These are phyloP conservation scores for Triticum dicoccoides DNA, from an alignment of 176 grass and related monocot species.

Conservation along the genomic window DNA sequence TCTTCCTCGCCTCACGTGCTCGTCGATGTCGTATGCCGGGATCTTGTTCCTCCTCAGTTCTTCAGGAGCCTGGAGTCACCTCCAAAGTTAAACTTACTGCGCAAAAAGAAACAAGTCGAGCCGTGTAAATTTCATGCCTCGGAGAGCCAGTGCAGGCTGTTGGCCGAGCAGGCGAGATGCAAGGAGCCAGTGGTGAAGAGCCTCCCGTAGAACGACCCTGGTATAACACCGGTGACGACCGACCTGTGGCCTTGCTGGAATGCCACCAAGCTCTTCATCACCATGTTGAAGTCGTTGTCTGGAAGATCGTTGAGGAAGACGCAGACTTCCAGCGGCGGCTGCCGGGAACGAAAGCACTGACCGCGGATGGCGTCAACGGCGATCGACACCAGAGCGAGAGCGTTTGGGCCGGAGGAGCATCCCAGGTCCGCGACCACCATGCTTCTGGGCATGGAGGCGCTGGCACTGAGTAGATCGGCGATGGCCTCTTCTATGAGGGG, in stretches of 20 bases:
- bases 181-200: slow-evolving; percentile 17
- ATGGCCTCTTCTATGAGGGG: slow-evolving; percentile 20
- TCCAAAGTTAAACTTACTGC: neutral
- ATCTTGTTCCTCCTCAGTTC: slow-evolving; percentile 17
- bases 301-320: slow-evolving; percentile 33
- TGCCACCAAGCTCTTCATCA: neutral
- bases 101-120: neutral
- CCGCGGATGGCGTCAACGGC: neutral
- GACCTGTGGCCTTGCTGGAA: neutral
- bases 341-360: neutral
- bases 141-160: slow-evolving; percentile 29
- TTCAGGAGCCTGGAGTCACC: slow-evolving; percentile 9
- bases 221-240: slow-evolving; percentile 20
- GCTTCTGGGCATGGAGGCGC: neutral
- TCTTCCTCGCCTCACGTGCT: neutral
- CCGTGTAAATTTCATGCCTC: neutral
- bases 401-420: slow-evolving; percentile 25
- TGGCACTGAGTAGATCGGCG: neutral
- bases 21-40: neutral
- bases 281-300: slow-evolving; percentile 24
- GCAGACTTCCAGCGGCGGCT: neutral
- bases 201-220: slow-evolving; percentile 29
- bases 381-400: neutral
- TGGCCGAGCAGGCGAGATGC: slow-evolving; percentile 19
- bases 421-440: slow-evolving; percentile 13